Evolutionary conservation across 257 asterid genomes (phyloP), one percentile per base, ranked within the genome.

Genomic region (Handroanthus guayacan): DNA sequence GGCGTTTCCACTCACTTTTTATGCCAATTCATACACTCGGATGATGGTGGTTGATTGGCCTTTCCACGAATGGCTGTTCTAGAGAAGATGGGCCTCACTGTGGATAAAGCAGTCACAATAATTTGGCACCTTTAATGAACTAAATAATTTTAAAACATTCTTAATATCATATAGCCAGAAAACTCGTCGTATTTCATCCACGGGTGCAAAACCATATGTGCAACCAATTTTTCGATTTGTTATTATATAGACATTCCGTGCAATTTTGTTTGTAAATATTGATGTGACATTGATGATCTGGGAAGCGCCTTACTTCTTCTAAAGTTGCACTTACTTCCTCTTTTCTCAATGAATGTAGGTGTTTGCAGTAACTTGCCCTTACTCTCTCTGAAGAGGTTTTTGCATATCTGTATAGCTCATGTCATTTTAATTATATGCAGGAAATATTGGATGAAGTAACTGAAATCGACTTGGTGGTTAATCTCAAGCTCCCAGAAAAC

Each of bases 401-500:
- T 51, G 52, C 55, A 39, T 41, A 57, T 51, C 57, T 8, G 39
- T 5, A 3, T 57, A 60, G 63, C 60, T 61, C 13, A 17, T 43
- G 52, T 36, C 9, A 1, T 20, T 48, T 39, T 25, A 43, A 25
- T 60, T 51, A 34, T 63, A 1, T 69, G 74, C 88, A 91, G 97
- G 95, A 89, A 81, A 91, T 91, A 76, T 85, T 91, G 83, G 84
- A 85, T 65, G 93, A 89, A 16, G 97, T 91, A 74, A 86, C 95
- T 13, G 87, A 91, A 80, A 89, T 91, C 54, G 97, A 91, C 67
- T 81, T 91, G 76, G 97, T 89, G 80, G 93, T 91, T 51, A 89
- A 91, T 82, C 91, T 91, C 64, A 91, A 86, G 88, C 97, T 91
- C 66, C 95, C 97, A 62, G 97, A 91, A 60, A 78, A 57, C 63